phyloP scores from a whole-genome alignment of 2,329 filamentous ascomycete species.

The Canariomyces notabilis region DNA sequence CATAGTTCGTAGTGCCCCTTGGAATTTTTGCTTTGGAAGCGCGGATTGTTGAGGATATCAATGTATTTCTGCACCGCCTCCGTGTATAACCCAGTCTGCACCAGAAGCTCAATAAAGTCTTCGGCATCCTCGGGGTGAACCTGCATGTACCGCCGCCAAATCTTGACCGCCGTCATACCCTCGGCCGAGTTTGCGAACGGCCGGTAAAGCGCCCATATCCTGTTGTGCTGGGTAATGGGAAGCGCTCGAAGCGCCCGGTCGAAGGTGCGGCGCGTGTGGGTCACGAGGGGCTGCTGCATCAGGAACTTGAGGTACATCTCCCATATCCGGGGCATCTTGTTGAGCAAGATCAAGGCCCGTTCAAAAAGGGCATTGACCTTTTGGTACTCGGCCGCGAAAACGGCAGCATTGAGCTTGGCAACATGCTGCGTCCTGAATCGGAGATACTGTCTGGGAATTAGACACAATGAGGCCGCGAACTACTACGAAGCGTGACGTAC shows the following conservation, averaged over 20 bases:
- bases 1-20: slow-evolving; percentile 96
- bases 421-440: slow-evolving; percentile 78
- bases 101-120: slow-evolving; percentile 86
- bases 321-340: slow-evolving; percentile 99
- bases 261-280: slow-evolving; percentile 79
- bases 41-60: slow-evolving; percentile 81
- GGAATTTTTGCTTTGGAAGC: slow-evolving; percentile 85
- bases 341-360: slow-evolving; percentile 82
- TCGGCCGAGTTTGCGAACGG: slow-evolving; percentile 88
- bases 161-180: slow-evolving; percentile 83
- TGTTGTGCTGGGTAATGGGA: slow-evolving; percentile 89
- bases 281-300: slow-evolving; percentile 86
- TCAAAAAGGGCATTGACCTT: slow-evolving; percentile 97
- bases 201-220: slow-evolving; percentile 89
- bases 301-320: slow-evolving; percentile 94
- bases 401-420: slow-evolving; percentile 73
- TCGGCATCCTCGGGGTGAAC: slow-evolving; percentile 93
- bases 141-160: slow-evolving; percentile 96
- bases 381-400: slow-evolving; percentile 72
- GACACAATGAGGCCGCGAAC: neutral
- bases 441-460: slow-evolving; percentile 60
- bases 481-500: slow-evolving; percentile 38
- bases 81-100: slow-evolving; percentile 76
- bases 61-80: slow-evolving; percentile 92
- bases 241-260: slow-evolving; percentile 87